Evolutionary conservation across 2,329 filamentous ascomycete species (phyloP).

Genomic region (Tolypocladium inflatum): DNA sequence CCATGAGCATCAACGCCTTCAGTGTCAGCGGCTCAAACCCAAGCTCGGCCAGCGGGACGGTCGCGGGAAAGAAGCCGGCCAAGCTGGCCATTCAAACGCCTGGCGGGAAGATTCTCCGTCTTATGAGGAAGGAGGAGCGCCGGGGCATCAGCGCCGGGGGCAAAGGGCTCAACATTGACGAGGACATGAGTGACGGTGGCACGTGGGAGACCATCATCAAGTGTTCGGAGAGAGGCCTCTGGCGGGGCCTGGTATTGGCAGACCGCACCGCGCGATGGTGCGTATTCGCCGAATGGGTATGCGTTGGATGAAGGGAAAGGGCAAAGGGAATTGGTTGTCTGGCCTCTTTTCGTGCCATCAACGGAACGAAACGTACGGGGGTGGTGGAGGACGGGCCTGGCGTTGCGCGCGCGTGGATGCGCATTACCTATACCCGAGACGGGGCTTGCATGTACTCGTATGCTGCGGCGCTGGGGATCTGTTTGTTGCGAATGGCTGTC

Average conservation of each 20-base stretch:
- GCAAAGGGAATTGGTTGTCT: background rate
- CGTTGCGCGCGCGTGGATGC: background rate
- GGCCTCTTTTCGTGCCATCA: background rate
- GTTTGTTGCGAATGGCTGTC: background rate
- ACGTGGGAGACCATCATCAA: conserved; percentile 90
- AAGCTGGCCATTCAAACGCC: conserved; percentile 94
- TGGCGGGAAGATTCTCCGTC: conserved; percentile 82
- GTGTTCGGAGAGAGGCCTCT: conserved; percentile 71
- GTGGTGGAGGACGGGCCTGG: background rate
- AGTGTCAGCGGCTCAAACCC: conserved; percentile 48
- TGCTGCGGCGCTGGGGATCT: background rate
- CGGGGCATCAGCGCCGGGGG: conserved; percentile 40
- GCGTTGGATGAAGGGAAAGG: conserved; percentile 26
- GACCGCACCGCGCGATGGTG: conserved; percentile 82
- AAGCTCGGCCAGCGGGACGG: conserved; percentile 41
- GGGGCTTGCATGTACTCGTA: background rate
- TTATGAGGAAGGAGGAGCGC: conserved; percentile 72
- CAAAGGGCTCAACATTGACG: conserved; percentile 32
- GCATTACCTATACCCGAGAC: background rate
- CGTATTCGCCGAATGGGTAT: conserved; percentile 84
- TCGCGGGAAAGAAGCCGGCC: conserved; percentile 69
- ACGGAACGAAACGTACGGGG: background rate
- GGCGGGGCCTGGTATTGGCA: conserved; percentile 73
- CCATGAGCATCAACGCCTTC: conserved; percentile 54
- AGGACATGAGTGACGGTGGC: conserved; percentile 58